phyloP scores from a whole-genome alignment of 2,329 filamentous ascomycete genomes.

The Lasiodiplodia gonubiensis region DNA sequence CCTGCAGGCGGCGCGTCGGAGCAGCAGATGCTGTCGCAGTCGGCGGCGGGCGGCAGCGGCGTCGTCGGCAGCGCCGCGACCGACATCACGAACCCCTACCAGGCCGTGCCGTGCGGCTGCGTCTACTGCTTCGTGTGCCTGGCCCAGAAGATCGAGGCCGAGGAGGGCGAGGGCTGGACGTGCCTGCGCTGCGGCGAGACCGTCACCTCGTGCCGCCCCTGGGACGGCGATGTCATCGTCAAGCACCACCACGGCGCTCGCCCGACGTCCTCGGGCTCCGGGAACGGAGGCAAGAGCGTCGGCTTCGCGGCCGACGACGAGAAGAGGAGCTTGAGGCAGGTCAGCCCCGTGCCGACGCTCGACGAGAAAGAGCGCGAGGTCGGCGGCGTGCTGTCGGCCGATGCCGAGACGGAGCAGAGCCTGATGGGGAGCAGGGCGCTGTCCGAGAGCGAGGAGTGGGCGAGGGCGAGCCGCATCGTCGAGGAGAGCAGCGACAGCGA shows the following conservation, averaged over 20 bases:
- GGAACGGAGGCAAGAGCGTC: slow-evolving; percentile 35
- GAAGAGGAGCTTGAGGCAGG: slow-evolving; percentile 33
- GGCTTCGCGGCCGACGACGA: slow-evolving; percentile 37
- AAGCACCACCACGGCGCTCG: slow-evolving; percentile 32
- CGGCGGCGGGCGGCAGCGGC: slow-evolving; percentile 57
- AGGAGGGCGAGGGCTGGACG: slow-evolving; percentile 92
- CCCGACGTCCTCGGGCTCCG: background rate
- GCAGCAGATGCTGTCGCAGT: slow-evolving; percentile 70
- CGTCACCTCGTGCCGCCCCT: slow-evolving; percentile 85
- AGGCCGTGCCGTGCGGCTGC: slow-evolving; percentile 85
- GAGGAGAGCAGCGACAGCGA: slow-evolving; percentile 38
- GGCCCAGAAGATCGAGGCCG: slow-evolving; percentile 85
- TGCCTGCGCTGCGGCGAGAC: slow-evolving; percentile 87
- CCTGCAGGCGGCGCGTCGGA: slow-evolving; percentile 68
- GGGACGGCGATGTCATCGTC: slow-evolving; percentile 82
- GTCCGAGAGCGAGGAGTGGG: slow-evolving; percentile 46
- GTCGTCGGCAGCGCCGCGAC: slow-evolving; percentile 88
- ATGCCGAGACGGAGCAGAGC: slow-evolving; percentile 5
- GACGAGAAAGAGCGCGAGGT: slow-evolving; percentile 32
- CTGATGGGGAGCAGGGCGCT: slow-evolving; percentile 31
- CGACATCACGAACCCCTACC: slow-evolving; percentile 95
- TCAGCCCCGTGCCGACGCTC: slow-evolving; percentile 44
- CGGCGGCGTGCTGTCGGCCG: slow-evolving; percentile 16
- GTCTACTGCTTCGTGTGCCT: slow-evolving; percentile 96
- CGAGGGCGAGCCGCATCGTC: slow-evolving; percentile 38